A percentile compares a stretch with the other conserved stretches of the same genome.
phyloP scores from a whole-genome alignment of 805 yeast genomes.

The Trichomonascus vanleenenianus region DNA sequence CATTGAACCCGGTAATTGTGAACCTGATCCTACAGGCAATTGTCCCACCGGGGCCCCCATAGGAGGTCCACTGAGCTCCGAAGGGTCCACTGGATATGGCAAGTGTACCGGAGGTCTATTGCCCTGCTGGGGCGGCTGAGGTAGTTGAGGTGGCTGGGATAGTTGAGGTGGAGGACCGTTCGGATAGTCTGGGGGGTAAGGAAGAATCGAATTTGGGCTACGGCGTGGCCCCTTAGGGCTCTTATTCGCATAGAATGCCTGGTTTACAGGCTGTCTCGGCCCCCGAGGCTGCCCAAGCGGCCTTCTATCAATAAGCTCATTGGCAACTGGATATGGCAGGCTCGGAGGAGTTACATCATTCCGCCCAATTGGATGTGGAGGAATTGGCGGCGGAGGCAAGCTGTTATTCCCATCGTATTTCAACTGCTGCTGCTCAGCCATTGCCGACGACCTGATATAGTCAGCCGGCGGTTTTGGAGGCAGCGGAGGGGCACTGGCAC shows the following conservation, averaged over 20 bases:
- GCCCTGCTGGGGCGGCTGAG: not conserved
- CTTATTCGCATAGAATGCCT: not conserved
- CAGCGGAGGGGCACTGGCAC: not conserved
- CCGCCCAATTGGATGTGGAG: not conserved
- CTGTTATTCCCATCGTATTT: not conserved
- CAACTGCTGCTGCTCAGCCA: not conserved
- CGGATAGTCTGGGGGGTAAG: not conserved
- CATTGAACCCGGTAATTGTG: too few species aligned
- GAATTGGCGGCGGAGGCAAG: not conserved
- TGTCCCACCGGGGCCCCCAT: too few species aligned
- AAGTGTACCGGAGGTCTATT: not conserved
- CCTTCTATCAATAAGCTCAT: constrained; percentile 9
- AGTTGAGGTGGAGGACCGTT: not conserved
- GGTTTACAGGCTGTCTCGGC: constrained; percentile 10
- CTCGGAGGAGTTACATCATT: not conserved
- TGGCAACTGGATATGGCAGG: not conserved
- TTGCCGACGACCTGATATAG: too few species aligned
- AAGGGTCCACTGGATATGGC: too few species aligned
- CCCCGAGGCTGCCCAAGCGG: constrained; percentile 15
- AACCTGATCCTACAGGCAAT: too few species aligned
- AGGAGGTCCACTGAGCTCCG: too few species aligned
- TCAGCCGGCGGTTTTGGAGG: not conserved
- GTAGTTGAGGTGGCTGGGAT: not conserved
- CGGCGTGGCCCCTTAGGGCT: not conserved
- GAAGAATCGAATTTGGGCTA: not conserved